A percentile compares a stretch with the other conserved stretches of the same genome.
Evolutionary conservation across 805 yeast species (phyloP).

Genomic region (Sugiyamaella mastotermitis): DNA sequence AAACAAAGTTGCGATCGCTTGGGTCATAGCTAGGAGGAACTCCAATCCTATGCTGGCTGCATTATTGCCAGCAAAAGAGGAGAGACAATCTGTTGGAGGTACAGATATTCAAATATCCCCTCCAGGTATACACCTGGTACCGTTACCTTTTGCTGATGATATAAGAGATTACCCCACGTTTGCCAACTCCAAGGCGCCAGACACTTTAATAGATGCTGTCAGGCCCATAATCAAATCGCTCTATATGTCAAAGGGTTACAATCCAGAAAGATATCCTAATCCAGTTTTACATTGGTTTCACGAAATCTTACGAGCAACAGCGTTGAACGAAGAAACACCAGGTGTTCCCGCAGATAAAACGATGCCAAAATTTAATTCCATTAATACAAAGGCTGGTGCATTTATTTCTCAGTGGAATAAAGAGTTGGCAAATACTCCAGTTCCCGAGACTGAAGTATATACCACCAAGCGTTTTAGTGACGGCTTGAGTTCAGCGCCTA

Average conservation of each 20-base stretch:
- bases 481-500: no score
- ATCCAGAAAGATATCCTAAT: slow-evolving; percentile 49
- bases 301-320: slow-evolving; percentile 54
- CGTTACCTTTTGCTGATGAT: slow-evolving; percentile 72
- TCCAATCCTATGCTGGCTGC: slow-evolving; percentile 54
- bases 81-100: slow-evolving; percentile 17
- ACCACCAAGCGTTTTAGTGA: no score
- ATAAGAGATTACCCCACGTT: slow-evolving; percentile 54
- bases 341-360: slow-evolving; percentile 21
- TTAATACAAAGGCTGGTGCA: no score
- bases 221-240: slow-evolving; percentile 35
- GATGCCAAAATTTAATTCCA: slow-evolving; percentile 23
- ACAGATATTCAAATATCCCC: slow-evolving; percentile 36
- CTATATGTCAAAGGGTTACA: slow-evolving; percentile 42
- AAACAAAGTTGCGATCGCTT: slow-evolving; percentile 57
- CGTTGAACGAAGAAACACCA: slow-evolving; percentile 51
- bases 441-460: no score
- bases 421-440: no score
- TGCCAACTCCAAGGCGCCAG: slow-evolving; percentile 18
- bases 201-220: slow-evolving; percentile 23
- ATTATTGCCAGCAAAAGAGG: slow-evolving; percentile 46
- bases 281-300: slow-evolving; percentile 67
- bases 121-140: slow-evolving; percentile 66
- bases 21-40: slow-evolving; percentile 56
- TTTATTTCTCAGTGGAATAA: no score